Evolutionary conservation across 441 rosid species (phyloP).

Genomic region (Viola pubescens): DNA sequence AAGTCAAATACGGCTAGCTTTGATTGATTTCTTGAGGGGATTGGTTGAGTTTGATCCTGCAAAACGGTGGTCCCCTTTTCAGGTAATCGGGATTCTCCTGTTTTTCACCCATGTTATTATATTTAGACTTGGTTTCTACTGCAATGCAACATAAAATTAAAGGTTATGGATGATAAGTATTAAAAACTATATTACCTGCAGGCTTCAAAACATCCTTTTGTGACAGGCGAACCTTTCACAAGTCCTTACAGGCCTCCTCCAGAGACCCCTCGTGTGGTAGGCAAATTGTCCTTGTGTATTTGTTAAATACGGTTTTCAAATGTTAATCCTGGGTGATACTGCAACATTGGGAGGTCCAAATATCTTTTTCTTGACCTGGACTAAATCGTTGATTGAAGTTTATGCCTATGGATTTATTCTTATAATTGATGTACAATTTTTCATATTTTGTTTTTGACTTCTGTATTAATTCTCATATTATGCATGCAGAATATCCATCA

Average conservation of each 20-base stretch:
- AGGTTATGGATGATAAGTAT: slow-evolving; percentile 11
- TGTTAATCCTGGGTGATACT: background rate
- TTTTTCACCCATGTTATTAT: slow-evolving; percentile 10
- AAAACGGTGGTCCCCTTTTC: slow-evolving; percentile 98
- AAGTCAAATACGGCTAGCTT: slow-evolving; percentile 76
- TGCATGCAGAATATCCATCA: too few relatives aligned
- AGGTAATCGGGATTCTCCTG: slow-evolving; percentile 43
- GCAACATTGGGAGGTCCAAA: background rate
- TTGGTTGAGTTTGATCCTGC: slow-evolving; percentile 98
- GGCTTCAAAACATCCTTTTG: slow-evolving; percentile 99
- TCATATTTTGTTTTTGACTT: too few relatives aligned
- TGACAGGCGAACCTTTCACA: slow-evolving; percentile 97
- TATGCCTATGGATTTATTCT: slow-evolving; percentile 1
- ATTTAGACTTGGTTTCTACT: slow-evolving; percentile 4
- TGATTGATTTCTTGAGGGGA: slow-evolving; percentile 96
- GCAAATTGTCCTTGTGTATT: slow-evolving; percentile 16
- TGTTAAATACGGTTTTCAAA: slow-evolving; percentile 1
- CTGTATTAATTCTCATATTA: too few relatives aligned
- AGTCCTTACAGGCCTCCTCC: slow-evolving; percentile 80
- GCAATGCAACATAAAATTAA: slow-evolving; percentile 11
- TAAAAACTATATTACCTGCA: slow-evolving; percentile 30
- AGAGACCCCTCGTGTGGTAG: slow-evolving; percentile 87
- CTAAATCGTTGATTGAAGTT: background rate
- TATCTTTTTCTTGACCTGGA: background rate
- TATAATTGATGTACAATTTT: background rate